These are phyloP conservation scores for Citrus sp. DNA, from an alignment of 345 rosid genomes.

Conservation along the genomic window DNA sequence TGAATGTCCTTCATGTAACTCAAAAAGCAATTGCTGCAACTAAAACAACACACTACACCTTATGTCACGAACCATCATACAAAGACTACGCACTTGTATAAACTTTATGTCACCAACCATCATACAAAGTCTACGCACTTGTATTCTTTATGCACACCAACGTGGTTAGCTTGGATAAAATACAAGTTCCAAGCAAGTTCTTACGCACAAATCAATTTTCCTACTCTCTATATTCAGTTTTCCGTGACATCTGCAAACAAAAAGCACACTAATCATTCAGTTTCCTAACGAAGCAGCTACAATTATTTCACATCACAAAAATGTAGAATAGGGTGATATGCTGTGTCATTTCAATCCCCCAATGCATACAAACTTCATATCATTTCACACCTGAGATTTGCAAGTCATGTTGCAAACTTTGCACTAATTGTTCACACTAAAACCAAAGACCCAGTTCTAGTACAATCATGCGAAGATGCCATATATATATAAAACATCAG, in stretches of 20 bases:
- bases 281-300: not conserved
- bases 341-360: not conserved
- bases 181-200: not conserved
- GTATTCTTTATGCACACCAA: not conserved
- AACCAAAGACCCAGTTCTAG: not conserved
- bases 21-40: constrained; percentile 4
- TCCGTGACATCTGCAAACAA: constrained; percentile 9
- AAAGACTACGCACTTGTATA: not conserved
- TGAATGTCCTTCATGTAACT: not conserved
- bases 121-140: not conserved
- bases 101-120: not conserved
- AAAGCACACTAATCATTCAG: not conserved
- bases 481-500: too few species aligned
- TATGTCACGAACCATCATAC: not conserved
- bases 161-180: not conserved
- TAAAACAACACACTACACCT: not conserved
- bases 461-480: not conserved
- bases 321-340: not conserved
- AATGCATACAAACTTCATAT: not conserved
- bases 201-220: not conserved
- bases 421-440: not conserved
- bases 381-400: not conserved
- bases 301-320: not conserved
- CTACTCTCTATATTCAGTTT: not conserved
- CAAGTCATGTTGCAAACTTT: not conserved